Base-by-base conservation (phyloP, 1,284 basidiomycete species). In the Leucoagaricus sp. region DNA sequence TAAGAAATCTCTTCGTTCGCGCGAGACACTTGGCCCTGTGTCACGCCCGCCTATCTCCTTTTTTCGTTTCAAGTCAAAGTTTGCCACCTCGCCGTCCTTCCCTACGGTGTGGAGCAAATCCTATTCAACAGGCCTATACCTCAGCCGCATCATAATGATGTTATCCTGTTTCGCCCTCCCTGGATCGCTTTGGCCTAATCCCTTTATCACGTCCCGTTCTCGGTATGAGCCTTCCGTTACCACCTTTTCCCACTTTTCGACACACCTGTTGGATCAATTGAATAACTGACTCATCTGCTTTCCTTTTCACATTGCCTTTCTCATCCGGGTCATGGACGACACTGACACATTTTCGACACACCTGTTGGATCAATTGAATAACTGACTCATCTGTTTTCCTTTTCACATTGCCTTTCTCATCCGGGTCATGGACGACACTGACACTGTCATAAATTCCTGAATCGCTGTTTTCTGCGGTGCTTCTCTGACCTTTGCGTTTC, bases 251-350 rank as follows among this genome's bases (percentile, higher is more conserved):
- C 21, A 10, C 33, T 26, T 36, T 25, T 31, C 36, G 9, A 41
- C 23, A 15, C 15, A n/a, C 53, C 38, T 49, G 44, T 40, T 75
- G 25, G 29, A 38, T 47, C 29, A 55, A 45, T 40, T 58, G 65
- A 72, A 45, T 66, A 73, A 26, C 73, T 74, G 55, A 47, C 46
- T 53, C 31, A 46, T 61, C n/a, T 57, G 40, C 33, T 41, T 53
- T 53, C 41, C 15, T 44, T 51, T 44, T 19, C 38, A 26, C 23
- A 26, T 25, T 33, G 8, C 13, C 15, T 36, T 45, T 53, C 41
- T 25, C 50, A 44, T 44, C 41, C 8, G 40, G 41, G 38, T 29
- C n/a, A n/a, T n/a, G n/a, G n/a, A n/a, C 28, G 49, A 52, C 38
- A 42, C 15, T 44, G 50, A 52, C 21, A 26, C 26, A 31, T 31